Evolutionary conservation across 768 basidiomycete genomes (phyloP).

Genomic region (Tephrocybe sp.): DNA sequence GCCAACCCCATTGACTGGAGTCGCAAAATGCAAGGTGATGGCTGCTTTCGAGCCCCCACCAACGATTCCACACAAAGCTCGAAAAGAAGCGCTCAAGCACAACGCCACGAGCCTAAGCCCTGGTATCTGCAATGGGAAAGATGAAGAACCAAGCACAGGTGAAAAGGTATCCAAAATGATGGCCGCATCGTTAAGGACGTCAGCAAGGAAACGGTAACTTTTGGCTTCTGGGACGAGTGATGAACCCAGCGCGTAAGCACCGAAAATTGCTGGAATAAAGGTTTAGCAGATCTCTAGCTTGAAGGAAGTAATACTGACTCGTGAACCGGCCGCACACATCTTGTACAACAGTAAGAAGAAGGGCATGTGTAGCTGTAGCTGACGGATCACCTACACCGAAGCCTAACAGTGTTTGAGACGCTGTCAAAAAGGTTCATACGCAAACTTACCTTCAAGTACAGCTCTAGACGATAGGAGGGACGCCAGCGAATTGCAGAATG

Average conservation of each 20-base stretch:
- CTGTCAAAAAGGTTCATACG: background rate
- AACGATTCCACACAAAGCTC: constrained; percentile 59
- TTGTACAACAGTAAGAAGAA: constrained; percentile 63
- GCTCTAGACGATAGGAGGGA: constrained; percentile 64
- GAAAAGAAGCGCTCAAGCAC: constrained; percentile 57
- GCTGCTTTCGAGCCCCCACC: constrained; percentile 72
- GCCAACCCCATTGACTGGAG: constrained; percentile 44
- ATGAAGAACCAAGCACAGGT: constrained; percentile 42
- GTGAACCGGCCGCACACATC: constrained; percentile 62
- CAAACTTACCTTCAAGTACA: constrained; percentile 53
- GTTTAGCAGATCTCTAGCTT: background rate
- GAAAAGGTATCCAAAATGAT: constrained; percentile 60
- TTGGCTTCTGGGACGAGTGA: constrained; percentile 70
- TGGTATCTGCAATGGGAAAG: constrained; percentile 31
- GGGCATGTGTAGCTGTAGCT: constrained; percentile 62
- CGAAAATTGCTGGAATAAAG: constrained; percentile 50
- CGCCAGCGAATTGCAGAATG: constrained; percentile 67
- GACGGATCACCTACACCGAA: constrained; percentile 70
- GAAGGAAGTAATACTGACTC: constrained; percentile 36
- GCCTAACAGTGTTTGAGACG: constrained; percentile 29
- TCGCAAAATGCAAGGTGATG: constrained; percentile 63
- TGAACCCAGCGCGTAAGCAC: constrained; percentile 60
- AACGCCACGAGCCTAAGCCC: constrained; percentile 45
- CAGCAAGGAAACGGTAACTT: constrained; percentile 63
- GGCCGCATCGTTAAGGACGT: constrained; percentile 61